phyloP scores from a whole-genome alignment of 2,329 filamentous ascomycete species.

The Diaporthe destruens region DNA sequence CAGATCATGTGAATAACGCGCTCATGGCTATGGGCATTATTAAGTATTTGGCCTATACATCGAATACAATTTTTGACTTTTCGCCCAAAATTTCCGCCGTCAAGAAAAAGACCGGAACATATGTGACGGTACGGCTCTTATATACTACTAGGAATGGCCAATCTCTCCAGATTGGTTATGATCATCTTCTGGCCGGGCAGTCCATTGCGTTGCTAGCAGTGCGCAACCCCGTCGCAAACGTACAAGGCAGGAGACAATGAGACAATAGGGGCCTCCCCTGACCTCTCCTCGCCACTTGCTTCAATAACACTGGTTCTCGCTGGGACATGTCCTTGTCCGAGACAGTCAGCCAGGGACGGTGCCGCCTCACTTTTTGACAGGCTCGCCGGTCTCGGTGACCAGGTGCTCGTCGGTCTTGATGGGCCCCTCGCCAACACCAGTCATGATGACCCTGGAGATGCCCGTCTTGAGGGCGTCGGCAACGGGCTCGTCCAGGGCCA shows the following conservation, averaged over 20 bases:
- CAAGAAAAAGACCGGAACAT: background rate
- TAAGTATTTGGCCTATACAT: conserved; percentile 9
- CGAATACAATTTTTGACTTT: background rate
- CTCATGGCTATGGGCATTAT: background rate
- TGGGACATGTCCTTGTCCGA: background rate
- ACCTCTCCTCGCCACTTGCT: background rate
- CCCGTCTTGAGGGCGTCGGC: conserved; percentile 78
- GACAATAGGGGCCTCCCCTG: background rate
- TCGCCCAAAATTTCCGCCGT: background rate
- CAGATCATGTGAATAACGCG: background rate
- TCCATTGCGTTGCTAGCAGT: no score
- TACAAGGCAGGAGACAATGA: background rate
- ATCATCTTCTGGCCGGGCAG: no score
- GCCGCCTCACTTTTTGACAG: conserved; percentile 49
- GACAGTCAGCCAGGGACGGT: no score
- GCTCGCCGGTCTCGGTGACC: conserved; percentile 74
- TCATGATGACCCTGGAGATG: conserved; percentile 90
- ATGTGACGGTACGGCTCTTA: no score
- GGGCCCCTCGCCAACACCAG: conserved; percentile 91
- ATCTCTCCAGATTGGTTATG: no score
- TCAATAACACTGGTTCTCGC: background rate
- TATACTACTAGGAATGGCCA: no score
- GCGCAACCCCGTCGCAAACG: no score
- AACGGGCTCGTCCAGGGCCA: conserved; percentile 75
- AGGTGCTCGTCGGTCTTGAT: conserved; percentile 82